phyloP scores from a whole-genome alignment of 305 asterid species.

The Fraxinus greggii region DNA sequence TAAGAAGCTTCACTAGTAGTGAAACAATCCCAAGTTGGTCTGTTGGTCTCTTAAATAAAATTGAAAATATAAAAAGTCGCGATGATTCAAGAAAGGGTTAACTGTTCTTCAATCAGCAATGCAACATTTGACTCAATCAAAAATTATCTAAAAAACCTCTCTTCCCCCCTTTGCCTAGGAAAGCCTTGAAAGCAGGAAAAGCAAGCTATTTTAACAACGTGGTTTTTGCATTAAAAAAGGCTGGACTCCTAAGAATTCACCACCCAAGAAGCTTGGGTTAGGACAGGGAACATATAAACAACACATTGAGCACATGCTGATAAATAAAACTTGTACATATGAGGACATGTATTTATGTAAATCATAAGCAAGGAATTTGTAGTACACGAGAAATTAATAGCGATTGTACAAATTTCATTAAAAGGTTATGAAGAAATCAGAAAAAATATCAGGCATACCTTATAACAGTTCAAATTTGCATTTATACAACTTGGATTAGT shows the following conservation, averaged over 20 bases:
- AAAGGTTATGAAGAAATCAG: not conserved
- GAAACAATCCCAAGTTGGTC: not conserved
- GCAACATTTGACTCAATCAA: too few relatives aligned
- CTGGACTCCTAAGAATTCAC: not conserved
- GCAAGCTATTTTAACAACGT: too few relatives aligned
- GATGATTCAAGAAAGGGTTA: not conserved
- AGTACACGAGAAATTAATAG: not conserved
- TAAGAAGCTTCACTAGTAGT: not conserved
- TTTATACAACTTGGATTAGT: too few relatives aligned
- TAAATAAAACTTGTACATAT: not conserved
- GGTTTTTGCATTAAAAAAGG: not conserved
- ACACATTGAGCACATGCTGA: not conserved
- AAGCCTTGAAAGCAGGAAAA: too few relatives aligned
- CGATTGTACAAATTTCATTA: not conserved
- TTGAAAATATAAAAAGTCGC: not conserved
- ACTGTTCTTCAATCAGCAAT: too few relatives aligned
- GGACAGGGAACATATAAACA: not conserved
- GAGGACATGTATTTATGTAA: too few relatives aligned
- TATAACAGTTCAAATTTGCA: not conserved
- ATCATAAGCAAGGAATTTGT: not conserved
- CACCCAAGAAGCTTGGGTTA: not conserved
- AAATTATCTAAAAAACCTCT: too few relatives aligned
- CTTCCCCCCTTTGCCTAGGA: too few relatives aligned
- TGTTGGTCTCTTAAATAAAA: not conserved
- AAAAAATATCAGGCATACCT: not conserved